These are phyloP conservation scores for Phoma sp. DNA, from an alignment of 2,329 filamentous ascomycete species.

Conservation along the genomic window DNA sequence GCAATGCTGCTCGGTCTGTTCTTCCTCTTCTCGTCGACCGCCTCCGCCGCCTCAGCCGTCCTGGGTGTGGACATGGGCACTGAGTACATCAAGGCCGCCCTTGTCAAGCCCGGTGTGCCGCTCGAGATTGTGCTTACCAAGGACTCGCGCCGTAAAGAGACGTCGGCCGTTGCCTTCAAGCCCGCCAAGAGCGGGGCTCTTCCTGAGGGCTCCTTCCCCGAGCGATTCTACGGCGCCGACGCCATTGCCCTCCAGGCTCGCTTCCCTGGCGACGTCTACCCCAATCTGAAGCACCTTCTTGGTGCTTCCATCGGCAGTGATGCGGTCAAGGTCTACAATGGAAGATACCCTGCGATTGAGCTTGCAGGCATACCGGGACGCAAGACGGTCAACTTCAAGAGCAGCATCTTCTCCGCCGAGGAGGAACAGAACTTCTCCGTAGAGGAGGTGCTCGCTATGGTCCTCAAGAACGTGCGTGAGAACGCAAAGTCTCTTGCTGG, in stretches of 20 bases:
- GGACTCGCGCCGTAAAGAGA: constrained; percentile 95
- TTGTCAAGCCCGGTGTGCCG: constrained; percentile 95
- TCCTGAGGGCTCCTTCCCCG: constrained; percentile 68
- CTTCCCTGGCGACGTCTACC: constrained; percentile 92
- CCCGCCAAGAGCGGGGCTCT: constrained; percentile 71
- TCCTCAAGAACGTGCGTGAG: constrained; percentile 86
- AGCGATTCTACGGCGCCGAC: constrained; percentile 90
- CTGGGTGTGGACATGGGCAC: constrained; percentile 94
- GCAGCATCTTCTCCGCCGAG: constrained; percentile 70
- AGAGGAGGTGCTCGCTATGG: constrained; percentile 95
- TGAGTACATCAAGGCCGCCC: constrained; percentile 92
- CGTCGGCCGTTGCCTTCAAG: constrained; percentile 91
- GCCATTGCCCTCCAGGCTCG: constrained; percentile 84
- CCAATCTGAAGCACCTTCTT: constrained; percentile 90
- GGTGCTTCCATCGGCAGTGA: constrained; percentile 68
- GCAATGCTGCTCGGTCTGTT: constrained; percentile 59
- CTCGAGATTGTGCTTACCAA: constrained; percentile 98
- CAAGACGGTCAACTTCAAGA: constrained; percentile 79
- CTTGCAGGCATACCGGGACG: constrained; percentile 65
- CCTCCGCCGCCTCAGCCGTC: constrained; percentile 74
- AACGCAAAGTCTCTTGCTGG: constrained; percentile 88
- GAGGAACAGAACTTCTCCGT: constrained; percentile 71
- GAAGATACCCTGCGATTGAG: constrained; percentile 78
- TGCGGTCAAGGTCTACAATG: constrained; percentile 71
- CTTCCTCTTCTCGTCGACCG: constrained; percentile 61